Evolutionary conservation across 805 yeast genomes (phyloP).

Genomic region (Yamadazyma phyllophila): DNA sequence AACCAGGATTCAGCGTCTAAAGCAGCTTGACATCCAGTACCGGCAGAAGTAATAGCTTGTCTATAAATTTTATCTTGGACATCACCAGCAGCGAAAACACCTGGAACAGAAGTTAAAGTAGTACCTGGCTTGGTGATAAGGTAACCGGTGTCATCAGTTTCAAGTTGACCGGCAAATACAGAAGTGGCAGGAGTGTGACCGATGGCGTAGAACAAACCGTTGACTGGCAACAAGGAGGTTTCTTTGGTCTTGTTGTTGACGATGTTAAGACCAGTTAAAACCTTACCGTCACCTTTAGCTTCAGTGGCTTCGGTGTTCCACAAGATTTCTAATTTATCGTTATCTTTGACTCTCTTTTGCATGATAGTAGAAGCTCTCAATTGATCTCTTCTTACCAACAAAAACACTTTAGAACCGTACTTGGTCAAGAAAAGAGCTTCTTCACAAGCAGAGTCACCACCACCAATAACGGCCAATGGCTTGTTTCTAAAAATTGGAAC

Average conservation of each 20-base stretch:
- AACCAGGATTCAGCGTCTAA: conserved; percentile 87
- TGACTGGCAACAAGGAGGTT: conserved; percentile 67
- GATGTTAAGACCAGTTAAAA: conserved; percentile 62
- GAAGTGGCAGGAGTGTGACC: conserved; percentile 96
- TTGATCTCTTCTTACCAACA: conserved; percentile 91
- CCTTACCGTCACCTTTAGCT: conserved; percentile 92
- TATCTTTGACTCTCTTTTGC: conserved; percentile 86
- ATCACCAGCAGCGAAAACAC: conserved; percentile 98
- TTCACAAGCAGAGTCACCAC: conserved; percentile 99
- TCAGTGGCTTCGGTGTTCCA: conserved; percentile 83
- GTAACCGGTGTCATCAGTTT: conserved; percentile 86
- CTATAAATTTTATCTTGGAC: conserved; percentile 96
- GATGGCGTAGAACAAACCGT: conserved; percentile 95
- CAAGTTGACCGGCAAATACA: conserved; percentile 73
- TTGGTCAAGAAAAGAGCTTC: conserved; percentile 96
- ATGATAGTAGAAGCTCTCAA: conserved; percentile 94
- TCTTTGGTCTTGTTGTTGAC: conserved; percentile 72
- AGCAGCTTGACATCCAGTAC: conserved; percentile 99
- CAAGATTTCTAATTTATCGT: conserved; percentile 87
- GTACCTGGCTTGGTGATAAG: conserved; percentile 88
- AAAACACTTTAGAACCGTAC: conserved; percentile 92
- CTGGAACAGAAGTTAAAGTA: conserved; percentile 78
- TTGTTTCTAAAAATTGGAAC: conserved; percentile 97
- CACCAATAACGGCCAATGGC: conserved; percentile 97
- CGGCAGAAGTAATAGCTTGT: conserved; percentile 99